A percentile compares a stretch with the other conserved stretches of the same genome.
These are phyloP conservation scores for Triadica sebifera DNA, from an alignment of 345 rosid genomes.

Conservation along the genomic window DNA sequence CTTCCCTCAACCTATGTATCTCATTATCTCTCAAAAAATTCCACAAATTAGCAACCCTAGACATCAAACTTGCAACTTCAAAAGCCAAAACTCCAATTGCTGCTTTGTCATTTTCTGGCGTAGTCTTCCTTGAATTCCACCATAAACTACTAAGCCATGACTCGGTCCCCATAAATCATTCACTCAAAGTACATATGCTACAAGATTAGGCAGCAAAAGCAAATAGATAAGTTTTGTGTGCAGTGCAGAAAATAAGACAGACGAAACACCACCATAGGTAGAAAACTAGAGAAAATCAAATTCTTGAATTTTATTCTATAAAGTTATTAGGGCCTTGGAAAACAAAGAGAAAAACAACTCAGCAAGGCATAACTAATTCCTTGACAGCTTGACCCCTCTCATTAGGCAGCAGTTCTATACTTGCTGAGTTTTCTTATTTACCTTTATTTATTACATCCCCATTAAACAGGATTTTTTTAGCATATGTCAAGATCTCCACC, in stretches of 20 bases:
- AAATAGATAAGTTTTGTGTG: background rate
- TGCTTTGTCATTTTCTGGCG: slow-evolving; percentile 38
- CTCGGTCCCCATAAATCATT: slow-evolving; percentile 44
- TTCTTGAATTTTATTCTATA: background rate
- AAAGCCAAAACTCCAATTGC: slow-evolving; percentile 55
- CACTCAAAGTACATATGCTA: slow-evolving; percentile 23
- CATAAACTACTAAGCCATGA: slow-evolving; percentile 52
- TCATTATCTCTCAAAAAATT: slow-evolving; percentile 45
- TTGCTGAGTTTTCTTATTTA: background rate
- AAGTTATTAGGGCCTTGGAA: background rate
- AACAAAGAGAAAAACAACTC: background rate
- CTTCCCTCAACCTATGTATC: slow-evolving; percentile 43
- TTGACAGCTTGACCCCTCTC: background rate
- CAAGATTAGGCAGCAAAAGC: background rate
- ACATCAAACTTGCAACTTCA: slow-evolving; percentile 59
- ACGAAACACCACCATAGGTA: background rate
- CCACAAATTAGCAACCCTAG: slow-evolving; percentile 52
- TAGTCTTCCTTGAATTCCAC: slow-evolving; percentile 39
- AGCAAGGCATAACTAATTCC: background rate
- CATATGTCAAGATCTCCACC: background rate
- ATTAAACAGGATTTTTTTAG: background rate
- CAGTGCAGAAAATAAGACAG: background rate
- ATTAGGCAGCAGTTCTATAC: too few species aligned
- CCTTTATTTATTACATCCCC: background rate
- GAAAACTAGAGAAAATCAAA: too few species aligned